Conservation (phyloP, 352 stramenopile genomes). For the Phytophthora uliginosa region DNA sequence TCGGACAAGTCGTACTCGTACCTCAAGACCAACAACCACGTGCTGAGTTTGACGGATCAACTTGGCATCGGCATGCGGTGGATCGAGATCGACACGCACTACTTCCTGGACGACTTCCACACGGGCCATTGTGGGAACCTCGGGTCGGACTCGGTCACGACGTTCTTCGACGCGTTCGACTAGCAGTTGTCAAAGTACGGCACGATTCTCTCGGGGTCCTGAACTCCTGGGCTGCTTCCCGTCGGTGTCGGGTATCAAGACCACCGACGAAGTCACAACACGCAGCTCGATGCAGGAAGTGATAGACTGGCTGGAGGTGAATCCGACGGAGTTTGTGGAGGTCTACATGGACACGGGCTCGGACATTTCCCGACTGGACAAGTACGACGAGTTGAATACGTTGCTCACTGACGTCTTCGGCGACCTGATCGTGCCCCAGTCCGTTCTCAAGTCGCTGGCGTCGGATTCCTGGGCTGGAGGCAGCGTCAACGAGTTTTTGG, state of each 20-base stretch:
- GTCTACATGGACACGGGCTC: constrained; percentile 64
- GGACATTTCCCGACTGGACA: constrained; percentile 44
- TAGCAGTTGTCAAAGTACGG: constrained; percentile 53
- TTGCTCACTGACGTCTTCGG: constrained; percentile 54
- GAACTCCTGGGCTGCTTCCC: constrained; percentile 71
- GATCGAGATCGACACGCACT: constrained; percentile 77
- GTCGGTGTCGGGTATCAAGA: constrained; percentile 64
- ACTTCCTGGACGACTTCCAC: constrained; percentile 64
- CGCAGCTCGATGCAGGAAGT: constrained; percentile 53
- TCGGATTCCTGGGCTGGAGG: constrained; percentile 42
- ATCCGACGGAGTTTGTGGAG: constrained; percentile 55
- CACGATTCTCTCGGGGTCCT: constrained; percentile 50
- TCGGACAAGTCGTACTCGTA: constrained; percentile 54
- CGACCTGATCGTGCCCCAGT: constrained; percentile 49
- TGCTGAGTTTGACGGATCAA: constrained; percentile 67
- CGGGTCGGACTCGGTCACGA: constrained; percentile 43
- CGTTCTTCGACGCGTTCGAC: constrained; percentile 51
- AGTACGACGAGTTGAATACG: constrained; percentile 43
- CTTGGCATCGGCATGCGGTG: constrained; percentile 65
- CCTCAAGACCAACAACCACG: constrained; percentile 80
- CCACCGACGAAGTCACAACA: constrained; percentile 51
- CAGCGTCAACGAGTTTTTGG: constrained; percentile 48
- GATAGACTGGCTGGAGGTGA: constrained; percentile 51
- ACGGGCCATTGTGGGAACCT: constrained; percentile 71
- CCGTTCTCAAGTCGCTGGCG: constrained; percentile 42